Evolutionary conservation across 208 protist genomes (phyloP), one percentile per base, ranked within the genome.

Genomic region (Trypanosoma vivax): DNA sequence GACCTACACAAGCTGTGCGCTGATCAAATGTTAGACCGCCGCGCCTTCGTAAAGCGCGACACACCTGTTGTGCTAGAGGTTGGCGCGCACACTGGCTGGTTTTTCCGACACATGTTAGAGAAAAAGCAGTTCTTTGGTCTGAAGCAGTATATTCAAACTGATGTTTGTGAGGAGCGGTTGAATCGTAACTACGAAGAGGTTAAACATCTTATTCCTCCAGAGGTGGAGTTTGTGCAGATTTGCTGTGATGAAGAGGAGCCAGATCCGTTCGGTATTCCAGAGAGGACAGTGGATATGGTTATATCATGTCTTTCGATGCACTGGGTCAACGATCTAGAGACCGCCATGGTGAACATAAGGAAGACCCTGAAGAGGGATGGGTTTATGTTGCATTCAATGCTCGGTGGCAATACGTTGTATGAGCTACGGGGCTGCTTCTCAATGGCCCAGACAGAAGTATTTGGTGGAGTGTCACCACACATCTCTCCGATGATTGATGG

Each of bases 111-210:
- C 66, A 90, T 90, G 83, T 29, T 94, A 13, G 80, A 87, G 56
- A 71, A 79, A 46, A 80, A 89, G 45, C 63, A 92, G 53, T 40
- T 90, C 11, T 73, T 74, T 57, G 84, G 84, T 0, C 67, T 91
- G 6, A 90, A 95, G 67, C 84, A 90, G 66, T 95, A 95, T 77
- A 95, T 95, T 24, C 84, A 95, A 66, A 92, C 83, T 13, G 88
- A 95, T 66, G 83, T 89, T 46, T 85, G 64, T 16, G 79, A 92
- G 50, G 85, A 92, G 9, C 63, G 83, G 10, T 51, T 95, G 10
- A 90, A 92, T 65, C 60, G 60, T 30, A 91, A 90, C 66, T 92
- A 90, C 49, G 73, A 86, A 6, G 82, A 92, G 52, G 79, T 90
- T 31, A 90, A 90, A 45, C 28, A 88, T 37, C 29, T 87, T 10